A percentile compares a stretch with the other conserved stretches of the same genome.
Evolutionary conservation across 768 basidiomycete genomes (phyloP).

Genomic region (Rhodotorula toruloides): DNA sequence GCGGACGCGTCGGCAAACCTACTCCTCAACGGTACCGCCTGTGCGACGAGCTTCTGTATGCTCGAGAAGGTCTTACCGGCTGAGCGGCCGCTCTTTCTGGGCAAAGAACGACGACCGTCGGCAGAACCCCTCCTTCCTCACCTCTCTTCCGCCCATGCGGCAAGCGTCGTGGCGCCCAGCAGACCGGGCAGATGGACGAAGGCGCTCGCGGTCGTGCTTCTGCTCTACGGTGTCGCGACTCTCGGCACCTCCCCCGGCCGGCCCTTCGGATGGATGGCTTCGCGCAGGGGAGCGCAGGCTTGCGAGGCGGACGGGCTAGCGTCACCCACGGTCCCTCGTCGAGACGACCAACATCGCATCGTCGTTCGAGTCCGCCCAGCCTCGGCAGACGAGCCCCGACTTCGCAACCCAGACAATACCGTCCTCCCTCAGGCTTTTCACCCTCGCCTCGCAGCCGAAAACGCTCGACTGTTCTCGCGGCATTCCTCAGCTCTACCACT

Average conservation of each 20-base stretch:
- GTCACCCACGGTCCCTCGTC: not conserved
- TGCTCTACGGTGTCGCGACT: not conserved
- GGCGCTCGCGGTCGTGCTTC: not conserved
- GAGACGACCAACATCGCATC: slow-evolving; percentile 15
- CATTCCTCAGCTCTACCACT: not conserved
- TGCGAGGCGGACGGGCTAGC: not conserved
- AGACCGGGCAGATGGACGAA: not conserved
- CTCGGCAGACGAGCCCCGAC: not conserved
- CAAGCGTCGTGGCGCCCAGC: too few species aligned
- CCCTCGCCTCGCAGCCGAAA: not conserved
- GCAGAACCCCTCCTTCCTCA: not conserved
- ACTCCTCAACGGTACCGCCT: too few species aligned
- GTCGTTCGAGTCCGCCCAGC: not conserved
- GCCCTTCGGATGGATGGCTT: not conserved
- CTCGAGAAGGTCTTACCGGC: not conserved
- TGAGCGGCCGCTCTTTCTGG: not conserved
- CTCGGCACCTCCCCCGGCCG: not conserved
- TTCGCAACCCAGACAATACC: slow-evolving; percentile 15
- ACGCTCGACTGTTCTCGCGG: slow-evolving; percentile 5
- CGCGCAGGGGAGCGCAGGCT: not conserved
- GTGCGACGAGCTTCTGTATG: not conserved
- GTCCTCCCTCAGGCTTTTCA: slow-evolving; percentile 5
- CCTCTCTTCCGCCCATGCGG: too few species aligned
- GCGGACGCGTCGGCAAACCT: too few species aligned
- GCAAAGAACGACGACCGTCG: not conserved